phyloP scores from a whole-genome alignment of 1,139 yeast genomes.

The Blastobotrys illinoisensis region DNA sequence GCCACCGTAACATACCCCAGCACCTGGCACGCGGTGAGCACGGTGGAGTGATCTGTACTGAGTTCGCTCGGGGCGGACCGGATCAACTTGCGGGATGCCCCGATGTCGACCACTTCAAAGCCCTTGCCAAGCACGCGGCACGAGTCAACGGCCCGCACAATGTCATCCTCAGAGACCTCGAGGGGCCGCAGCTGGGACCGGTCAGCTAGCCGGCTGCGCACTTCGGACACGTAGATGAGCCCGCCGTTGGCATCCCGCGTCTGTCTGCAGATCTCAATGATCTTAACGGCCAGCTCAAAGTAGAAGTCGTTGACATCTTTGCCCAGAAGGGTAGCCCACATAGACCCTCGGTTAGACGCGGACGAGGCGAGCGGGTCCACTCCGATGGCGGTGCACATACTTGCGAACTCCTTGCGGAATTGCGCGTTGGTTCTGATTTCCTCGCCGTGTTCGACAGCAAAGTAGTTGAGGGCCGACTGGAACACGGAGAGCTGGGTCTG shows the following conservation, averaged over 20 bases:
- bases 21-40: conserved; percentile 69
- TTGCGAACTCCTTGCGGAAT: conserved; percentile 64
- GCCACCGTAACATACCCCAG: conserved; percentile 63
- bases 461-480: conserved; percentile 34
- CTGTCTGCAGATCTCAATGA: conserved; percentile 68
- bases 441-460: conserved; percentile 48
- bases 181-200: conserved; percentile 24
- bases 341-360: conserved; percentile 33
- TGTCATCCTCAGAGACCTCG: conserved; percentile 42
- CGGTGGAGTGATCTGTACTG: conserved; percentile 58
- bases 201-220: conserved; percentile 36
- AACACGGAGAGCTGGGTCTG: conserved; percentile 36
- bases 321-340: conserved; percentile 37
- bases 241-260: conserved; percentile 79
- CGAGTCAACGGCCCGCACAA: conserved; percentile 44
- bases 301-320: conserved; percentile 49
- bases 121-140: conserved; percentile 44
- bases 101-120: conserved; percentile 38
- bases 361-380: conserved; percentile 69
- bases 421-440: conserved; percentile 62
- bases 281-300: conserved; percentile 61
- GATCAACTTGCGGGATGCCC: conserved; percentile 32
- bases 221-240: conserved; percentile 58
- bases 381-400: conserved; percentile 72
- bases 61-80: conserved; percentile 49